Conservation (phyloP, 2,329 filamentous ascomycete species). For the Decorospora gaudefroyi region DNA sequence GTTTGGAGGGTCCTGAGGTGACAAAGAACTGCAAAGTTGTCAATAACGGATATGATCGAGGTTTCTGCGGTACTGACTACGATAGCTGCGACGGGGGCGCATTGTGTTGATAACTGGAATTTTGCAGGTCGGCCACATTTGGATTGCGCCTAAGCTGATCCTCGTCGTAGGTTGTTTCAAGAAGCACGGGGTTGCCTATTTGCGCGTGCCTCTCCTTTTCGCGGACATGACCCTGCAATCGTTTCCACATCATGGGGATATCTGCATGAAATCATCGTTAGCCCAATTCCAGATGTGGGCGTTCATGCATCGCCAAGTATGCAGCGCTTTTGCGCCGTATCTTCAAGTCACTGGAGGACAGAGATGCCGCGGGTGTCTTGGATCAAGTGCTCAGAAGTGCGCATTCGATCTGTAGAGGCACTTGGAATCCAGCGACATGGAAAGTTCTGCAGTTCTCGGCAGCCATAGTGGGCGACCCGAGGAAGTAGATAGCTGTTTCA, state of each 20-base stretch:
- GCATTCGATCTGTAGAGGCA: too few relatives aligned
- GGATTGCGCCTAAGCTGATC: conserved; percentile 49
- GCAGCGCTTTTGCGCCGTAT: conserved; percentile 1
- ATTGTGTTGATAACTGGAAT: conserved; percentile 36
- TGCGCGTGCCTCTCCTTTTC: conserved; percentile 49
- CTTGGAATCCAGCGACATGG: conserved; percentile 2
- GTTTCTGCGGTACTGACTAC: conserved; percentile 30
- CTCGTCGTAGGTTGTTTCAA: conserved; percentile 54
- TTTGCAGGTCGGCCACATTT: conserved; percentile 37
- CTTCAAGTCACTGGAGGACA: background rate
- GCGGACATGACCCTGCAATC: conserved; percentile 52
- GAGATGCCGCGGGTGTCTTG: too few relatives aligned
- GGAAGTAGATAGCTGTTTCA: too few relatives aligned
- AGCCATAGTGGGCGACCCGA: too few relatives aligned
- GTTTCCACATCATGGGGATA: conserved; percentile 56
- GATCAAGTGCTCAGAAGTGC: too few relatives aligned
- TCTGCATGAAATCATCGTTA: conserved; percentile 38
- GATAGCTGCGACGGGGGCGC: conserved; percentile 21
- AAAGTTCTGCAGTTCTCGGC: conserved; percentile 2
- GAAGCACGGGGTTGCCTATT: conserved; percentile 53
- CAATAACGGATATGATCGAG: conserved; percentile 1
- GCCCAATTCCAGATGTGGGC: conserved; percentile 15
- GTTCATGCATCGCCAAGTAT: conserved; percentile 13
- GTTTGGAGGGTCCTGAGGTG: conserved; percentile 30
- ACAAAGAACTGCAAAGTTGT: conserved; percentile 24